Base-by-base conservation (phyloP, 208 protist genomes). In the Leishmania lainsoni region DNA sequence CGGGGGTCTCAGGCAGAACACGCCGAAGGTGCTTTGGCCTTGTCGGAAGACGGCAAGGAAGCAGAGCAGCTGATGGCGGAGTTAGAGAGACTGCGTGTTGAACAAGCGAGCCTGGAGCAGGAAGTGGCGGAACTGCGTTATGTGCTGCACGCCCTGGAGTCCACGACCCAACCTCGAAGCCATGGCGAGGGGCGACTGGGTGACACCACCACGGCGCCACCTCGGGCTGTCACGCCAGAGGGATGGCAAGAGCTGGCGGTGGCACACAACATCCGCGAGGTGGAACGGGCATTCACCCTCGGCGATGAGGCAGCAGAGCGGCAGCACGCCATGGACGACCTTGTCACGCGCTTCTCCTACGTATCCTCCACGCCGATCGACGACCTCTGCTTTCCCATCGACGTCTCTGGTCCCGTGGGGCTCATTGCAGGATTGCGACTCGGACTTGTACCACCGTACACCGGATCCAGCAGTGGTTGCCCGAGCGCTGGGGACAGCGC, bases 371-470 rank as follows among this genome's bases (percentile, higher is more conserved):
- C 84, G 5, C 85, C 83, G 39, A 77, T 90, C 4, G 81, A 90
- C n/a, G 75, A 70, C 49, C 66, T 93, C 48, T 84, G 83, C 32
- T 95, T 92, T 79, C 87, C 86, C 1, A 83, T 95, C 5, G 85
- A 90, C 52, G 91, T 91, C 45, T 86, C 78, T 5, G 92, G 89
- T 0, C 76, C 80, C 8, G 79, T 94, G n/a, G 92, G 83, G 0
- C 89, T 83, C 17, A 94, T 96, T 74, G 87, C 83, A 5, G 90
- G 92, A 26, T 75, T 96, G 51, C 90, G 92, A 14, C 87, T 96
- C 45, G 92, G 92, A 0, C 78, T 92, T 22, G 83, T 85, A 17
- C 75, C 75, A 1, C 71, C 84, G 48, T 85, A 84, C 66, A 26
- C 78, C 0, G 45, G 80, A 22, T 52, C 63, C 72, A 8, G 22